Evolutionary conservation across 208 protist genomes (phyloP).

Genomic region (Crithidia sp.): DNA sequence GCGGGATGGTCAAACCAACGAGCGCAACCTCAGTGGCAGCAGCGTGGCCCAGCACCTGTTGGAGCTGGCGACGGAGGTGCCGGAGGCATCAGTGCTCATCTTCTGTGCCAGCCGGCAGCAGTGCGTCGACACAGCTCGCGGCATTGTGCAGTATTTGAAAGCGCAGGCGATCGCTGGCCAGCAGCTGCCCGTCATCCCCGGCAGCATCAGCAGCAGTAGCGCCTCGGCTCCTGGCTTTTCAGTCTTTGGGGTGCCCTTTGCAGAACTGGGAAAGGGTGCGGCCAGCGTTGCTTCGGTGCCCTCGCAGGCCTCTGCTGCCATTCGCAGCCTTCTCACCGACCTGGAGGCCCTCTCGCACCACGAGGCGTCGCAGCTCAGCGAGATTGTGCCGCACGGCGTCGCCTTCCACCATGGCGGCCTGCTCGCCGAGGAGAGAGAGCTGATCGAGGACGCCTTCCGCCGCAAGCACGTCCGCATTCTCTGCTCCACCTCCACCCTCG

Average conservation of each 20-base stretch:
- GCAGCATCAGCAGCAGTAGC: neutral
- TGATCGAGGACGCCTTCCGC: conserved; percentile 86
- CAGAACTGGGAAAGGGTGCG: neutral
- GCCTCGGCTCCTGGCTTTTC: neutral
- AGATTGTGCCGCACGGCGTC: conserved; percentile 77
- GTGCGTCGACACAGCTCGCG: conserved; percentile 74
- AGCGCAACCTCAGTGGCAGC: conserved; percentile 46
- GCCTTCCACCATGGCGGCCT: conserved; percentile 92
- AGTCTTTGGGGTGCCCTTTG: conserved; percentile 11
- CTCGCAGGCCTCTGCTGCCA: conserved; percentile 19
- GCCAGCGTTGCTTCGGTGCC: conserved; percentile 25
- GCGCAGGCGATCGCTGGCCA: conserved; percentile 25
- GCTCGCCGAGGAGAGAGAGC: conserved; percentile 75
- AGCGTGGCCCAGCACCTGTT: conserved; percentile 50
- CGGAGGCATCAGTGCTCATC: conserved; percentile 71
- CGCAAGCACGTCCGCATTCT: conserved; percentile 73
- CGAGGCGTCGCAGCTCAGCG: conserved; percentile 44
- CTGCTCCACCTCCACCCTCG: conserved; percentile 93
- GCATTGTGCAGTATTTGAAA: conserved; percentile 50
- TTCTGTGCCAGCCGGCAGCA: conserved; percentile 87
- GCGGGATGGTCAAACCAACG: conserved; percentile 41
- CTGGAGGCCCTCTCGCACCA: conserved; percentile 43
- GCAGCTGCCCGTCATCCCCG: conserved; percentile 5
- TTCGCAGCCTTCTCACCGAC: conserved; percentile 49
- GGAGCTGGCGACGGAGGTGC: conserved; percentile 70